Percentiles rank a stretch among this genome's conserved stretches.
Evolutionary conservation across 2,329 filamentous ascomycete genomes (phyloP).

Genomic region (Colletotrichum lindemuthianum): DNA sequence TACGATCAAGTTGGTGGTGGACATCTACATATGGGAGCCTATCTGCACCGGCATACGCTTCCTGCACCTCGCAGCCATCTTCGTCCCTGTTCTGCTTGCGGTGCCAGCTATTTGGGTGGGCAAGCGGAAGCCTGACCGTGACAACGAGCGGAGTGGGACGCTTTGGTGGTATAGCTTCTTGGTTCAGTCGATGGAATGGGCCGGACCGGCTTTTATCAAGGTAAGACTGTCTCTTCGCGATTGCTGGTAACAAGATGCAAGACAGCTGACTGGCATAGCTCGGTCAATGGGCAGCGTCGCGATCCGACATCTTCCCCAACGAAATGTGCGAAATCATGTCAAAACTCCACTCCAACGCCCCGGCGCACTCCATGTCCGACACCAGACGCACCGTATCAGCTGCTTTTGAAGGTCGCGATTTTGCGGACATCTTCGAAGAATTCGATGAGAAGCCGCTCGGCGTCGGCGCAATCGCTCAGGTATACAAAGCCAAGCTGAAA

Average conservation of each 20-base stretch:
- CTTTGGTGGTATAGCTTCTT: slow-evolving; percentile 96
- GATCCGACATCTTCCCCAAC: slow-evolving; percentile 94
- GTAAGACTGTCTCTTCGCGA: slow-evolving; percentile 51
- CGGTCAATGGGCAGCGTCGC: slow-evolving; percentile 97
- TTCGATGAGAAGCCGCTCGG: slow-evolving; percentile 91
- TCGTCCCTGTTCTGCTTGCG: slow-evolving; percentile 86
- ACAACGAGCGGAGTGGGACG: slow-evolving; percentile 82
- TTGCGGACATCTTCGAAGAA: slow-evolving; percentile 95
- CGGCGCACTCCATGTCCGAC: slow-evolving; percentile 83
- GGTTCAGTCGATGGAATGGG: slow-evolving; percentile 88
- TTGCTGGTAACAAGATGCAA: accelerated
- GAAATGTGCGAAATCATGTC: slow-evolving; percentile 96
- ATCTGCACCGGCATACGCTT: slow-evolving; percentile 89
- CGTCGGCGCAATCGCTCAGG: slow-evolving; percentile 95
- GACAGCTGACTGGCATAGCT: slow-evolving; percentile 61
- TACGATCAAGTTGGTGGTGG: slow-evolving; percentile 72
- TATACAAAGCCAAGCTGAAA: slow-evolving; percentile 94
- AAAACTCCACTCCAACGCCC: slow-evolving; percentile 91
- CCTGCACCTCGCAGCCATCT: slow-evolving; percentile 85
- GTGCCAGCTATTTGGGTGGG: slow-evolving; percentile 88
- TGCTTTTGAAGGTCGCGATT: slow-evolving; percentile 82
- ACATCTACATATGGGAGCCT: slow-evolving; percentile 83
- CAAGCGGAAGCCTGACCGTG: slow-evolving; percentile 65
- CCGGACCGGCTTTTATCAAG: slow-evolving; percentile 97
- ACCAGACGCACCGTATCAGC: slow-evolving; percentile 83